Evolutionary conservation across 768 basidiomycete species (phyloP).

Genomic region (Fomitopsis serialis): DNA sequence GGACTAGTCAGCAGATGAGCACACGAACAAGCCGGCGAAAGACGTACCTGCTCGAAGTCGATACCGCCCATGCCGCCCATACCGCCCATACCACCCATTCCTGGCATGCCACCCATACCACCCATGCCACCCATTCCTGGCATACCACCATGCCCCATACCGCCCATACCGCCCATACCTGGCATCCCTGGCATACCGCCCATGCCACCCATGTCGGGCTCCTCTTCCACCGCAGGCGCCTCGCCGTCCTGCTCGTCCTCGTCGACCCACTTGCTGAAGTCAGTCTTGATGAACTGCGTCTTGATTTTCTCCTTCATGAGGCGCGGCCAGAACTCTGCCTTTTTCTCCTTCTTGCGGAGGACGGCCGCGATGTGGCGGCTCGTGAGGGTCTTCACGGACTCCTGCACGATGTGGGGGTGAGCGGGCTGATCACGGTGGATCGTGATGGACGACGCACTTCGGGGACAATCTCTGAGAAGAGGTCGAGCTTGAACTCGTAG

Average conservation of each 20-base stretch:
- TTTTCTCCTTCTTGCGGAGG: conserved; percentile 75
- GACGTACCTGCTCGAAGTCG: conserved; percentile 62
- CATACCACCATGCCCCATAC: conserved; percentile 27
- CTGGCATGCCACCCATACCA: conserved; percentile 52
- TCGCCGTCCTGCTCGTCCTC: conserved; percentile 91
- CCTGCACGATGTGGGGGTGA: conserved; percentile 27
- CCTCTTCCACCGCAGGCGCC: conserved; percentile 37
- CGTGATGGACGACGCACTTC: conserved; percentile 45
- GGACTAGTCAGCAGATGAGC: neutral
- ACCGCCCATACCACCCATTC: conserved; percentile 41
- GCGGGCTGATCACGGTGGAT: neutral
- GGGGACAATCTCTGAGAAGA: conserved; percentile 70
- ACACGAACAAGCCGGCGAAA: neutral
- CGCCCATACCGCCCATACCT: conserved; percentile 36
- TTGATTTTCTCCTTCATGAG: conserved; percentile 85
- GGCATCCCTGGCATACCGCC: conserved; percentile 38
- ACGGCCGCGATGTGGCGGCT: conserved; percentile 63
- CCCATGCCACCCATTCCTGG: conserved; percentile 35
- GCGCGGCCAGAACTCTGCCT: conserved; percentile 87
- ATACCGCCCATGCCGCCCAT: conserved; percentile 57
- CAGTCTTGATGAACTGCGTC: conserved; percentile 84
- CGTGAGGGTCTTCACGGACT: conserved; percentile 54
- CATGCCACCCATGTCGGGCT: conserved; percentile 30
- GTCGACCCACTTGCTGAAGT: conserved; percentile 94
- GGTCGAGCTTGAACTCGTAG: conserved; percentile 71